Base-by-base conservation (phyloP, 164 flowering plant species). In the Annona cherimola region DNA sequence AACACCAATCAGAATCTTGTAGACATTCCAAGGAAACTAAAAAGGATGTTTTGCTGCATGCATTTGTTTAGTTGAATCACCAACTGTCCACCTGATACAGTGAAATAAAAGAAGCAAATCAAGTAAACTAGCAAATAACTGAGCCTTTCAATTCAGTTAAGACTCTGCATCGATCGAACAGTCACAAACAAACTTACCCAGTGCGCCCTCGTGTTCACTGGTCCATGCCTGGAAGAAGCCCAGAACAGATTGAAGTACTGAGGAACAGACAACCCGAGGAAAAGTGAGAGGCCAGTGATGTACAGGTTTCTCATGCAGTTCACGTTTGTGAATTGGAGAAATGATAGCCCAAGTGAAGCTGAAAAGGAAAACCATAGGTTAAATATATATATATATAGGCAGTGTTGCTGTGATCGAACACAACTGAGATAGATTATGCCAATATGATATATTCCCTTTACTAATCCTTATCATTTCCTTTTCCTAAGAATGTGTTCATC, bases 281-380 rank as follows among this genome's bases (percentile, higher is more conserved):
- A 76, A 35, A 78, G 69, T 0, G 83, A 76, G 55, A 78, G 72
- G 50, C 81, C 81, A 11, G 77, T 71, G 46, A 80, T 73, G 74
- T 72, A 78, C 55, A 75, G 71, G 68, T 69, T 80, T 42, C 81
- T 69, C 75, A 80, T 78, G 11, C 76, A 75, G 77, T 81, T 81
- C 68, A 81, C 73, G 71, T 81, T 79, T 71, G 81, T 78, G 75
- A 78, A 81, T 69, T 81, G 83, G n/a, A 81, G 81, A 61, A 70
- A 76, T 5, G 77, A 74, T 43, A 70, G 61, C 42, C 77, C 77
- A 35, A 70, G 74, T 16, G 77, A 70, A 1, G 75, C 77, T 74
- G 69, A 55, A 71, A 39, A 67, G 0, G 43, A 43, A n/a, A 45
- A 50, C 57, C 57, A 50, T 50, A 16, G 57, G 9, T 50, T 50